Evolutionary conservation across 2,329 filamentous ascomycete species (phyloP).

Genomic region (Curvularia eragrostidis): DNA sequence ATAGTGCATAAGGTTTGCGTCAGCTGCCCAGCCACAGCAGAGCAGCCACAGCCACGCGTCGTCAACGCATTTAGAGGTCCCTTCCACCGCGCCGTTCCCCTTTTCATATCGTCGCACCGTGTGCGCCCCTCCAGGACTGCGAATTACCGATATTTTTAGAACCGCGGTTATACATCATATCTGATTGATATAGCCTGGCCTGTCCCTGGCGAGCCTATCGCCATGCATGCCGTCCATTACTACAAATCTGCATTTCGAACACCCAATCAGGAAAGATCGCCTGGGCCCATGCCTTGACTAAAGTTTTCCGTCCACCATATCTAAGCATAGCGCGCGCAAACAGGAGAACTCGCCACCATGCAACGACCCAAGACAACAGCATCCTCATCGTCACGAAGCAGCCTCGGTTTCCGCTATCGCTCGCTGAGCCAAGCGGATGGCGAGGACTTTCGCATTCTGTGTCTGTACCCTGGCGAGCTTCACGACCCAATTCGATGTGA

Average conservation of each 20-base stretch:
- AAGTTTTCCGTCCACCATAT: constrained; percentile 17
- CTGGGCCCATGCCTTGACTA: constrained; percentile 11
- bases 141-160: constrained; percentile 15
- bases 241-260: constrained; percentile 7
- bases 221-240: constrained; percentile 9
- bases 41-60: constrained; percentile 20
- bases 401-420: constrained; percentile 12
- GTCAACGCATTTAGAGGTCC: not conserved
- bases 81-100: constrained; percentile 3
- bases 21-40: constrained; percentile 16
- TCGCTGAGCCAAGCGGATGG: constrained; percentile 12
- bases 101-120: constrained; percentile 2
- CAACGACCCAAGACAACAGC: constrained; percentile 4
- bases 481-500: constrained; percentile 18
- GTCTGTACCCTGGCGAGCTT: constrained; percentile 14
- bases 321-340: constrained; percentile 14
- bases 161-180: constrained; percentile 1
- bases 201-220: constrained; percentile 6
- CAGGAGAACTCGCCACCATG: constrained; percentile 15
- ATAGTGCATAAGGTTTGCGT: constrained; percentile 12
- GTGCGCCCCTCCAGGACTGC: not conserved
- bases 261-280: constrained; percentile 18
- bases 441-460: constrained; percentile 15
- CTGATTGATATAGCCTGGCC: not conserved
- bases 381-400: constrained; percentile 1